Evolutionary conservation across 352 stramenopile genomes (phyloP), one percentile per base, ranked within the genome.

Genomic region (Peronospora farinosa): DNA sequence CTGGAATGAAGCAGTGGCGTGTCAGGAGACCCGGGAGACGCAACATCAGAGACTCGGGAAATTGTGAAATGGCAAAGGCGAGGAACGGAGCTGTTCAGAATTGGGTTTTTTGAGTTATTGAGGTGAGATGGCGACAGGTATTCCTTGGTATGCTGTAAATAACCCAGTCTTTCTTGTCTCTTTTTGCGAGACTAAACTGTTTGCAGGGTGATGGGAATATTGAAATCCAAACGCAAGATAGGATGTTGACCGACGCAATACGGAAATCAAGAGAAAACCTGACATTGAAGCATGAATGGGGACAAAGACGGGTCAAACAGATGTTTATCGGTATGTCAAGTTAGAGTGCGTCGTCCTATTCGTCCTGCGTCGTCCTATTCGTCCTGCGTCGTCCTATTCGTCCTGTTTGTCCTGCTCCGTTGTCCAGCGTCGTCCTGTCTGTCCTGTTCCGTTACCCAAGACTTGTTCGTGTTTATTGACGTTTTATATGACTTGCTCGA

Each of bases 401-500:
- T n/a, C n/a, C n/a, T 40, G n/a, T n/a, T n/a, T n/a, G n/a, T n/a
- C n/a, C n/a, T n/a, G n/a, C n/a, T n/a, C n/a, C n/a, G n/a, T n/a
- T n/a, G n/a, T n/a, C n/a, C n/a, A n/a, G 40, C 27, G 2, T 61
- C 41, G 3, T 59, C 32, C 12, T 54, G n/a, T n/a, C n/a, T n/a
- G n/a, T n/a, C n/a, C n/a, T n/a, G n/a, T n/a, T n/a, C n/a, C n/a
- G n/a, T n/a, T n/a, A n/a, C n/a, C n/a, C n/a, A n/a, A n/a, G n/a
- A n/a, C n/a, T n/a, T n/a, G n/a, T n/a, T n/a, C n/a, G n/a, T 47
- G 43, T 9, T 68, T 67, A 30, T 67, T 42, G 1, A 77, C 64
- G 16, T 82, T 72, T 32, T 84, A 48, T 17, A 87, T 52, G 23
- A 67, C 54, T 33, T 13, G 2, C 45, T 85, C 71, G 1, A 71